Evolutionary conservation across 176 grass and related monocot genomes (phyloP), one percentile per base, ranked within the genome.

Genomic region (Cenchrus americanus): DNA sequence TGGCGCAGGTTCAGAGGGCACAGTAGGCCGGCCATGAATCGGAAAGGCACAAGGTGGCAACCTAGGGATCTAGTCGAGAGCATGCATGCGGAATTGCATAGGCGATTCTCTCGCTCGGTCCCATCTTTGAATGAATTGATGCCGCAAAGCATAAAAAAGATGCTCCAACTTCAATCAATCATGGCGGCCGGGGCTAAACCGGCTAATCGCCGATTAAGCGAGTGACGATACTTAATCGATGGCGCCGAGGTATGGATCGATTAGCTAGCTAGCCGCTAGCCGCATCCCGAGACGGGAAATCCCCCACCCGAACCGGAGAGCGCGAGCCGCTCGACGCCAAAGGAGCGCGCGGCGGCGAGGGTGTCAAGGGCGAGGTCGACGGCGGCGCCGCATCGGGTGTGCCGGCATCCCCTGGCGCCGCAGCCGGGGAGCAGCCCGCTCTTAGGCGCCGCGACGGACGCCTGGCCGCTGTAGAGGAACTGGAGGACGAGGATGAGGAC

Each of bases 281-380:
- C 48, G 73, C 80, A 80, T 89, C 82, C 82, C 75, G 49, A 66
- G 75, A 83, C 44, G n/a, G 26, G 47, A 49, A 80, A 70, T 52
- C n/a, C 21, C 7, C 46, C 71, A 98, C 96, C 96, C 96, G 93
- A 8, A 92, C 87, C 24, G 94, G 86, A n/a, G 52, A 93, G 64
- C 12, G 86, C 91, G 18, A 99, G 93, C 83, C 96, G 96, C 86
- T 99, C 93, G 73, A 90, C 87, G 85, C 87, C 79, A 54, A 95
- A 87, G 76, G 88, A 90, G 26, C 89, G 78, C 2, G 85, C 80
- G n/a, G 89, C 89, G 62, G 89, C 89, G 62, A 91, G 84, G 14
- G 89, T 91, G 69, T 87, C 89, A 46, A 91, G 89, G 34, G 89
- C 89, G 54, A 91, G 89, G 69, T 91, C 91, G 23, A 89, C 91